Evolutionary conservation across 345 rosid genomes (phyloP), one percentile per base, ranked within the genome.

Genomic region (Mallotus nudiflorus): DNA sequence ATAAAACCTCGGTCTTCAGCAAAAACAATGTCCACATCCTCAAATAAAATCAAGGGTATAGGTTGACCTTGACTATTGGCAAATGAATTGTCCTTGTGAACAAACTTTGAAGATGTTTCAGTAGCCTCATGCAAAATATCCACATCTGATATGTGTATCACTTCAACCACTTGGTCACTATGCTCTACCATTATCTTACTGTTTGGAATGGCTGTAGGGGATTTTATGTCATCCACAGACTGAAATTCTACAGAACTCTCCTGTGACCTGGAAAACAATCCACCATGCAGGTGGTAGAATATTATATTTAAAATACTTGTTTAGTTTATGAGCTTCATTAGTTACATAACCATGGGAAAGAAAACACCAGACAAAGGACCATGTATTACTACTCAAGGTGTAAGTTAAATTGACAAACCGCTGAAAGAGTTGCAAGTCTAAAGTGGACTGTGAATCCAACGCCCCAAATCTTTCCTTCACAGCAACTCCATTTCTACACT

Each of bases 1-100:
- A 90, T 67, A 74, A 95, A 87, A 80, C 99, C 99, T 77, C 94
- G 94, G 74, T 95, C 99, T 75, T 95, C 98, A 39, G 87, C 80
- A 67, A 90, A 92, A 71, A 72, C 66, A 72, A 95, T 75, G 78
- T 95, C 98, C 66, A 95, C 96, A 81, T 95, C 99, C 82, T 95
- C 99, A 54, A 95, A 86, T 70, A 95, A 91, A 81, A 92, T 86
- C 77, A 95, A 85, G 63, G 89, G 83, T 78, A 84, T 90, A 69
- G 84, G 62, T 72, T 77, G 84, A 64, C 70, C 75, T 77, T 44
- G 78, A 65, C 73, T 73, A 72, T 46, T 70, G 55, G 74, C 75
- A 75, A 29, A 27, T 55, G 64, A 63, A 56, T 58, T 70, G 39
- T 78, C 84, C 62, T 61, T 81, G 60, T 62, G 67, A 45, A 61